Percentiles rank a stretch among this genome's conserved stretches.
These are phyloP conservation scores for Boechera divaricarpa DNA, from an alignment of 345 rosid species.

Conservation along the genomic window DNA sequence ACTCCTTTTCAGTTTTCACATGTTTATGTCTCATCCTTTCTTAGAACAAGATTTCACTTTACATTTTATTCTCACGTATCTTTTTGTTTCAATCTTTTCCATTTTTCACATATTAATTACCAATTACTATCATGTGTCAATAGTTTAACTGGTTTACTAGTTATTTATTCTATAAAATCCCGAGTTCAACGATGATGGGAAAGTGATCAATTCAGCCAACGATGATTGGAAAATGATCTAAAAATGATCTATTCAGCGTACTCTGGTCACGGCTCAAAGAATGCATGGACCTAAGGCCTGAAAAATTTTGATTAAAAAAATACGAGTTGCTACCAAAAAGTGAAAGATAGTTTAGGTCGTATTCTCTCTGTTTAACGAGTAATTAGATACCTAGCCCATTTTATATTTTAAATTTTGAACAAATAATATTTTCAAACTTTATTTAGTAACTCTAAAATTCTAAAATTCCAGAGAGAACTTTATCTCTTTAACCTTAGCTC, in stretches of 20 bases:
- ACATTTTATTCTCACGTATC: constrained; percentile 5
- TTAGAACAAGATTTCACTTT: not conserved
- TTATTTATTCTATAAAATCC: not conserved
- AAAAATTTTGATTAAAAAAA: no score
- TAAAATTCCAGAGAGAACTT: no score
- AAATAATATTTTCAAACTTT: no score
- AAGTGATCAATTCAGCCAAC: not conserved
- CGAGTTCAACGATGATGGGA: not conserved
- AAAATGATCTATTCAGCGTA: not conserved
- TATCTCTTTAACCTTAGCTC: no score
- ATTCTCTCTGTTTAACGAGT: no score
- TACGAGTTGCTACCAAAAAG: no score
- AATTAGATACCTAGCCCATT: no score
- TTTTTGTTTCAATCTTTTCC: not conserved
- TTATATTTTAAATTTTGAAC: no score
- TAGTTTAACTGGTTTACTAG: not conserved
- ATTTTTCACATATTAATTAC: not conserved
- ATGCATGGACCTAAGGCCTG: no score
- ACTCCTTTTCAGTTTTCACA: constrained; percentile 30
- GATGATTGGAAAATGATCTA: no score
- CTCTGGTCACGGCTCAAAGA: not conserved
- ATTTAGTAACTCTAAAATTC: no score
- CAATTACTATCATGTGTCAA: not conserved
- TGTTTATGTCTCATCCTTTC: constrained; percentile 39
- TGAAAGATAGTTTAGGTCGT: no score